Evolutionary conservation across 345 rosid genomes (phyloP).

Genomic region (Gossypium raimondii): DNA sequence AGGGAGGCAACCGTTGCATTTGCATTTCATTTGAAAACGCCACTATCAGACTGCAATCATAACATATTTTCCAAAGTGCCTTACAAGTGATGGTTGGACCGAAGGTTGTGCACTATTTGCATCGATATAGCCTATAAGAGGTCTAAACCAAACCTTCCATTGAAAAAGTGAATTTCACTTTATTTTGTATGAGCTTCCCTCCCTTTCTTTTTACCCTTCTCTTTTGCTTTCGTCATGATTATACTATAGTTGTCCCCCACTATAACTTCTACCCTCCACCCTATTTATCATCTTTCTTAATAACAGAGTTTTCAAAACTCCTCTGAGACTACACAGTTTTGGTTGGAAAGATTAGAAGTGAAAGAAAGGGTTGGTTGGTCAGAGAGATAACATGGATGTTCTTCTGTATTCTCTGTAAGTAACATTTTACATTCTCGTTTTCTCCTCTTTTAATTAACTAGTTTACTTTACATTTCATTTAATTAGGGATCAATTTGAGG

Average conservation of each 20-base stretch:
- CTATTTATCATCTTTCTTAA: background rate
- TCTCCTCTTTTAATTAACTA: background rate
- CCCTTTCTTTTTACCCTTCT: conserved; percentile 11
- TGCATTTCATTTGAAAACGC: no score
- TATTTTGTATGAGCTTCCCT: conserved; percentile 55
- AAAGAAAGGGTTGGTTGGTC: background rate
- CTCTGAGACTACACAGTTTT: background rate
- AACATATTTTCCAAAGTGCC: background rate
- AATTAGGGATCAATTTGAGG: no score
- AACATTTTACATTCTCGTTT: background rate
- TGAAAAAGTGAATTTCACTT: conserved; percentile 27
- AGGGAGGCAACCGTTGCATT: no score
- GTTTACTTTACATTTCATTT: background rate
- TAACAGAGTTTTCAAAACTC: conserved; percentile 13
- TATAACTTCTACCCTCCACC: conserved; percentile 1
- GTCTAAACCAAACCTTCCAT: background rate
- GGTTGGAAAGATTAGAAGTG: background rate
- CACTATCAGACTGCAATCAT: background rate
- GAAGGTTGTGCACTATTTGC: background rate
- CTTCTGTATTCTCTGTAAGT: conserved; percentile 19
- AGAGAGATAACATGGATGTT: background rate
- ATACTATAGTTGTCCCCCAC: conserved; percentile 35
- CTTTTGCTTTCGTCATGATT: conserved; percentile 34
- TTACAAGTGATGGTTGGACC: background rate
- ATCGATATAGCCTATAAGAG: background rate